These are phyloP conservation scores for Forsythia suspensa DNA, from an alignment of 257 asterid species.

Conservation along the genomic window DNA sequence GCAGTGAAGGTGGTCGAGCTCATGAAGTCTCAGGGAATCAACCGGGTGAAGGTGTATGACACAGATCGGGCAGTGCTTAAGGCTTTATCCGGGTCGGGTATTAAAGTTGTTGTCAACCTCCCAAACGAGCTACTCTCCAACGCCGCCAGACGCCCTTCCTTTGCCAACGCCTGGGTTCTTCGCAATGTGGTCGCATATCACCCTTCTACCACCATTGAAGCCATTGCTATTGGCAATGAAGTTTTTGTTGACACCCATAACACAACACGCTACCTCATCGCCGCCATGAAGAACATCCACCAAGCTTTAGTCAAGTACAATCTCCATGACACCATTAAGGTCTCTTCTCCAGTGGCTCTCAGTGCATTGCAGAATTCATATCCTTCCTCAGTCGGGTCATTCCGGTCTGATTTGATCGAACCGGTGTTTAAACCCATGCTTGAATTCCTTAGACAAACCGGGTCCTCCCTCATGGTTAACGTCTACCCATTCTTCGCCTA, in stretches of 20 bases:
- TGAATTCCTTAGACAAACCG: constrained; percentile 70
- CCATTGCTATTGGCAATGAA: constrained; percentile 91
- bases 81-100: constrained; percentile 74
- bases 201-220: constrained; percentile 71
- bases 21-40: constrained; percentile 64
- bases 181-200: constrained; percentile 60
- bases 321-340: constrained; percentile 47
- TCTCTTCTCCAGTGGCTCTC: constrained; percentile 83
- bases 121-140: constrained; percentile 82
- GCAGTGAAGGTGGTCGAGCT: constrained; percentile 65
- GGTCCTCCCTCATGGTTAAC: constrained; percentile 76
- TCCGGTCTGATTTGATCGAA: constrained; percentile 58
- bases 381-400: constrained; percentile 86
- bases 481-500: constrained; percentile 86
- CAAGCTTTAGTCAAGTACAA: constrained; percentile 56
- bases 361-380: constrained; percentile 78
- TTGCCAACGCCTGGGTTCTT: constrained; percentile 65
- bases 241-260: constrained; percentile 79
- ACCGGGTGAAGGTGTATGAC: constrained; percentile 80
- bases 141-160: constrained; percentile 68
- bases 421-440: constrained; percentile 76
- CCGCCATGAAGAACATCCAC: constrained; percentile 75
- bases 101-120: constrained; percentile 65
- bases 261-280: constrained; percentile 67
- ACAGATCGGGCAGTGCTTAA: constrained; percentile 79